Evolutionary conservation across 495 filamentous ascomycete genomes (phyloP).

Genomic region (Hypoxylon perforatum): DNA sequence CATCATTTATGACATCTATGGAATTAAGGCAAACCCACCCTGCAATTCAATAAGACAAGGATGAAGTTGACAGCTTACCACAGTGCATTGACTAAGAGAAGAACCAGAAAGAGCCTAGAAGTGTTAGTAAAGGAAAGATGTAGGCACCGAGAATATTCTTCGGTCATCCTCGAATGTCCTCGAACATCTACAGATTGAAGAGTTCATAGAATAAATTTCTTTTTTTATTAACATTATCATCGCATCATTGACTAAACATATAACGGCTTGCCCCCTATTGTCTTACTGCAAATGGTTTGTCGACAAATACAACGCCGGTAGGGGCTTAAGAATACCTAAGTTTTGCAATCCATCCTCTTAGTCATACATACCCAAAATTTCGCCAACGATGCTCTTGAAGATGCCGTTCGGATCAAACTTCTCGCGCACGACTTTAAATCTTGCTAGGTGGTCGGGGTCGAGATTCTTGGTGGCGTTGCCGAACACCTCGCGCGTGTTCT

Average conservation of each 20-base stretch:
- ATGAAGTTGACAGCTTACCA: too few relatives aligned
- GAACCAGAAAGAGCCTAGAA: too few relatives aligned
- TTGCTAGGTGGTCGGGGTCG: conserved; percentile 55
- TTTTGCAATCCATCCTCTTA: conserved; percentile 1
- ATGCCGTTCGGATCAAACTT: conserved; percentile 60
- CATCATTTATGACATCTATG: too few relatives aligned
- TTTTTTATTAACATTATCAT: conserved; percentile 7
- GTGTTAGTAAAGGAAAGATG: neutral
- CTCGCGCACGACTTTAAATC: conserved; percentile 56
- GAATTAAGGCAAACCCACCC: too few relatives aligned
- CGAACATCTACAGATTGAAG: neutral
- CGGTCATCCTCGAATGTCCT: neutral
- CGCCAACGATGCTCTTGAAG: conserved; percentile 58
- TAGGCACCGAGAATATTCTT: neutral
- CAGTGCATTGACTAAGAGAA: too few relatives aligned
- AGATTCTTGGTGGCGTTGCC: conserved; percentile 56
- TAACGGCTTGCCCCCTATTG: neutral
- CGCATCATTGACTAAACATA: neutral
- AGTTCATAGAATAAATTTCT: neutral
- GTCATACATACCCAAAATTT: conserved; percentile 57
- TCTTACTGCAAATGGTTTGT: neutral
- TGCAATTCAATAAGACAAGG: too few relatives aligned
- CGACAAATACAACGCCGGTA: neutral
- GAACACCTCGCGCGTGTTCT: conserved; percentile 61
- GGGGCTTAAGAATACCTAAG: neutral